Base-by-base conservation (phyloP, 352 stramenopile species). In the Pythium rishiriense region DNA sequence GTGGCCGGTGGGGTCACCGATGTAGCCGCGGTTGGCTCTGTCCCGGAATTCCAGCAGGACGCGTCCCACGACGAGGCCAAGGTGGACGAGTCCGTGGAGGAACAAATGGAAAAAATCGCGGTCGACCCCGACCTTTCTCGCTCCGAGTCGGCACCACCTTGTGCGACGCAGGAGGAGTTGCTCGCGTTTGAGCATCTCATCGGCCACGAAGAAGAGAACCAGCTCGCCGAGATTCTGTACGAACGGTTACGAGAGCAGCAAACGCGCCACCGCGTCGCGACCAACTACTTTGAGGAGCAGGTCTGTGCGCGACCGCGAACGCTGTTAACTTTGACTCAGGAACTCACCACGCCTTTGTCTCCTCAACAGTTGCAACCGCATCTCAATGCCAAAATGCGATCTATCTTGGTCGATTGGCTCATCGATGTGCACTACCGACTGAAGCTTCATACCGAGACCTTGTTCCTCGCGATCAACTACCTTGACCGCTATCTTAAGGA, bases 381-480 rank as follows among this genome's bases (percentile, higher is more conserved):
- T 24, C 47, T 93, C 49, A 82, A 68, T 3, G 58, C 68, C 21
- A 78, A 81, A 50, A 93, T 91, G 84, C 82, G 84, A 6, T 56
- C 73, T 24, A 82, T 88, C 56, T 82, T 93, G 45, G 64, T 95
- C 35, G 80, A 93, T 62, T 93, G 84, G 85, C 73, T 95, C 15
- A 72, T 93, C 37, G 97, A 99, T 70, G 96, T 99, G 33, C 97
- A 99, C 81, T 75, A 98, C 45, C 98, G 98, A 65, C 99, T 99
- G 75, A 97, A 99, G 72, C 88, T 99, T 11, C 75, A 97, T 54
- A 83, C 91, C 7, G 94, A 99, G 68, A 99, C 98, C 14, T 80
- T 99, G 26, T 99, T 98, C 74, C 82, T 99, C 31, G 98, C 93
- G 10, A 83, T 99, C 31, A 99, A 99, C 71, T 90, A 99, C 67